Conservation (phyloP, 192 early-diverging fungal species). For the Oehlia diaphana region DNA sequence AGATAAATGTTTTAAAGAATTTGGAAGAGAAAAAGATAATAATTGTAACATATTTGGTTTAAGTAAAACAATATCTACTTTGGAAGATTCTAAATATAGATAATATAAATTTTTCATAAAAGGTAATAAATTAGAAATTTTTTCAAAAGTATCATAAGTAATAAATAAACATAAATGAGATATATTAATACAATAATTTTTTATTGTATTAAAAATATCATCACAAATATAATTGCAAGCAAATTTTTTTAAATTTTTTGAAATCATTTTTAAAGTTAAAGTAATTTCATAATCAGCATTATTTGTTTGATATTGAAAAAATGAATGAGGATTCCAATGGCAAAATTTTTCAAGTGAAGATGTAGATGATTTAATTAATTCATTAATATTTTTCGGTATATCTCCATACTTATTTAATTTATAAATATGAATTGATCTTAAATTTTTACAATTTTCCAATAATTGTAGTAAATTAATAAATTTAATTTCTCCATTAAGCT, state of each 20-base stretch:
- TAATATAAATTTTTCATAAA: not conserved
- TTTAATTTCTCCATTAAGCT: not conserved
- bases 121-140: not conserved
- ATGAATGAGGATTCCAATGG: not conserved
- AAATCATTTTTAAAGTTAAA: not conserved
- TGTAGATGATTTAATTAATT: not conserved
- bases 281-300: not conserved
- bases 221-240: not conserved
- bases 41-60: not conserved
- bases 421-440: not conserved
- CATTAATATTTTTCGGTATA: not conserved
- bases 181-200: not conserved
- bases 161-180: not conserved
- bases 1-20: not conserved
- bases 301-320: not conserved
- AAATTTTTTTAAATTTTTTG: not conserved
- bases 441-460: not conserved
- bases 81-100: not conserved
- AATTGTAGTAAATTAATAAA: not conserved
- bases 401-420: not conserved
- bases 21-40: not conserved
- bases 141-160: not conserved
- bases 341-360: not conserved
- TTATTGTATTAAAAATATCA: not conserved
- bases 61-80: not conserved